These are phyloP conservation scores for Stephania yunnanensis DNA, from an alignment of 164 flowering plant species.

Conservation along the genomic window DNA sequence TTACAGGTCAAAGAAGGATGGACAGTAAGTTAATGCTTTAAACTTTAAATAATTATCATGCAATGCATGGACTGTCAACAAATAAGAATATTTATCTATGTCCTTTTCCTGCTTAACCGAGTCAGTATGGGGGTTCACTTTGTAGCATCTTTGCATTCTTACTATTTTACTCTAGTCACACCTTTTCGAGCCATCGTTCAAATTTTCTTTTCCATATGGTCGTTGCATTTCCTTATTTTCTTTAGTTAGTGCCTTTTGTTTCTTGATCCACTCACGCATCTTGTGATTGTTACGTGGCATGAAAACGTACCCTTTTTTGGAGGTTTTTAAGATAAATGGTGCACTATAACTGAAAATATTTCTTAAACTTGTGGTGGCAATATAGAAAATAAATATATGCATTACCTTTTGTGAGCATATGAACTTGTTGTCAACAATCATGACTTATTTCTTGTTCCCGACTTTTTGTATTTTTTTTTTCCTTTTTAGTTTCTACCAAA, in stretches of 20 bases:
- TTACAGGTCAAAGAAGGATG: conserved; percentile 60
- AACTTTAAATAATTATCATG: background rate
- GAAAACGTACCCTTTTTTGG: too few relatives aligned
- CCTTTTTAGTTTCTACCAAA: background rate
- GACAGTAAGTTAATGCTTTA: conserved; percentile 46
- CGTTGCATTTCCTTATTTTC: too few relatives aligned
- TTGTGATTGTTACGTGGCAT: background rate
- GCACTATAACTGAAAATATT: background rate
- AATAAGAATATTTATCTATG: background rate
- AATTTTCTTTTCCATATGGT: too few relatives aligned
- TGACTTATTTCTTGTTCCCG: background rate
- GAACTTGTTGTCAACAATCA: background rate
- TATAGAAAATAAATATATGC: too few relatives aligned
- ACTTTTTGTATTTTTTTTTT: background rate
- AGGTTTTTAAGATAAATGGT: background rate
- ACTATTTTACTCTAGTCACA: too few relatives aligned
- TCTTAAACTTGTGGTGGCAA: too few relatives aligned
- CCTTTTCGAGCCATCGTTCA: too few relatives aligned
- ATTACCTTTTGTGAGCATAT: too few relatives aligned
- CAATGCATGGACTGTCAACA: background rate
- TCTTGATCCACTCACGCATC: too few relatives aligned
- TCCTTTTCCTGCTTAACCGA: background rate
- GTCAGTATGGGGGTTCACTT: background rate
- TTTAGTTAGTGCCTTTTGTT: too few relatives aligned
- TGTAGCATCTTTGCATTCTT: too few relatives aligned